Evolutionary conservation across 2,329 filamentous ascomycete species (phyloP), one percentile per base, ranked within the genome.

Genomic region (Helotiales sp.): DNA sequence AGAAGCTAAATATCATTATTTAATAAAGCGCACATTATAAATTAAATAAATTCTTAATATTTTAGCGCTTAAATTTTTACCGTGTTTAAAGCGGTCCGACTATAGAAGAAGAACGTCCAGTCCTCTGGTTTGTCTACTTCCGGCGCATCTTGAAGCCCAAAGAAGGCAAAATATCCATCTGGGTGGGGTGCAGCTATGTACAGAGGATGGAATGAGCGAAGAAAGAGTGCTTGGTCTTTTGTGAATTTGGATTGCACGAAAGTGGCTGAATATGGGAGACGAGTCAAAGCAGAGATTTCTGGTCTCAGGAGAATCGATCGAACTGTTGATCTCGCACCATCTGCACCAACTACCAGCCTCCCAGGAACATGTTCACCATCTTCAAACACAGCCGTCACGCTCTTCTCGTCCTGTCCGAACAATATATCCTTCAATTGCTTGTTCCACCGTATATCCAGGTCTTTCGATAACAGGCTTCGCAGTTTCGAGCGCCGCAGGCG

Each of bases 51-150:
- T n/a, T n/a, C n/a, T n/a, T n/a, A n/a, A n/a, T n/a, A n/a, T n/a
- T n/a, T n/a, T n/a, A n/a, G n/a, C n/a, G n/a, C n/a, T n/a, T n/a
- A n/a, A n/a, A n/a, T n/a, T n/a, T n/a, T n/a, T n/a, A n/a, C n/a
- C n/a, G n/a, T n/a, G n/a, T n/a, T n/a, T n/a, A n/a, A n/a, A n/a
- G n/a, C n/a, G n/a, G n/a, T n/a, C n/a, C n/a, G n/a, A n/a, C n/a
- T n/a, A n/a, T n/a, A 84, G 74, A 81, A 83, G 73, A 81, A 81
- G 69, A 83, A 83, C 3, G 77, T 78, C 81, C 81, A 82, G 5
- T 74, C 75, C 24, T 80, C 79, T 1, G 81, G 81, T 10, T 77
- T 71, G 20, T 78, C 73, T 15, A 75, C 68, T 52, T 79, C 75
- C 2, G 78, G 74, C 5, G 76, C 80, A 69, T 82, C 78, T 32